A percentile compares a stretch with the other conserved stretches of the same genome.
These are phyloP conservation scores for Furcasterigmium sp. DNA, from an alignment of 2,329 filamentous ascomycete genomes.

Conservation along the genomic window DNA sequence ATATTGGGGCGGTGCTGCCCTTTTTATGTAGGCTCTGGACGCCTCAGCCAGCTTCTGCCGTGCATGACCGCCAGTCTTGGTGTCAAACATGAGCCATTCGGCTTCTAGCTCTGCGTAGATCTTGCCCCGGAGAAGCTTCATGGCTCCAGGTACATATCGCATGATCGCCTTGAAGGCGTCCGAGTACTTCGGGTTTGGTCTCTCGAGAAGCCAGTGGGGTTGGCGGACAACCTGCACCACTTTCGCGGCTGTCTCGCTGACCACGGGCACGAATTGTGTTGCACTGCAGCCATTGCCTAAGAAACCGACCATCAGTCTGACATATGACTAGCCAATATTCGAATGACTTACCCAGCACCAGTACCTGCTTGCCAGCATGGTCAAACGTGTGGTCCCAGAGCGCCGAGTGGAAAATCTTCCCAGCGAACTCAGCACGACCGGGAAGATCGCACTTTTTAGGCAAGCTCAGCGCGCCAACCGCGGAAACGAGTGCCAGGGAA, in stretches of 20 bases:
- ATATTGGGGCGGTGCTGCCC: slow-evolving; percentile 34
- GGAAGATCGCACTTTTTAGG: slow-evolving; percentile 17
- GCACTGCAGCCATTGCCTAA: slow-evolving; percentile 30
- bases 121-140: background rate
- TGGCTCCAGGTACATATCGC: slow-evolving; percentile 27
- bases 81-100: slow-evolving; percentile 24
- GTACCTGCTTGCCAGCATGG: slow-evolving; percentile 17
- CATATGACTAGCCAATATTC: background rate
- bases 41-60: slow-evolving; percentile 23
- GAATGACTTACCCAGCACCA: background rate
- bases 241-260: slow-evolving; percentile 21
- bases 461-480: slow-evolving; percentile 18
- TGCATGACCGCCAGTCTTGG: slow-evolving; percentile 21
- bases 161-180: slow-evolving; percentile 34
- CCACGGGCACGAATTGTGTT: slow-evolving; percentile 25
- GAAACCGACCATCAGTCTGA: slow-evolving; percentile 19
- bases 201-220: slow-evolving; percentile 41
- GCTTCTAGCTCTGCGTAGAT: slow-evolving; percentile 28
- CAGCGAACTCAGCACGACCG: slow-evolving; percentile 24
- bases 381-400: slow-evolving; percentile 22
- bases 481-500: slow-evolving; percentile 16
- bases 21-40: slow-evolving; percentile 35
- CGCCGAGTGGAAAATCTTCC: slow-evolving; percentile 26
- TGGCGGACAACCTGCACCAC: slow-evolving; percentile 44
- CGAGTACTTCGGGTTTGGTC: slow-evolving; percentile 30